Percentiles rank a stretch among this genome's conserved stretches.
These are phyloP conservation scores for Lathyrus tuberosus DNA, from an alignment of 306 rosid species.

Conservation along the genomic window DNA sequence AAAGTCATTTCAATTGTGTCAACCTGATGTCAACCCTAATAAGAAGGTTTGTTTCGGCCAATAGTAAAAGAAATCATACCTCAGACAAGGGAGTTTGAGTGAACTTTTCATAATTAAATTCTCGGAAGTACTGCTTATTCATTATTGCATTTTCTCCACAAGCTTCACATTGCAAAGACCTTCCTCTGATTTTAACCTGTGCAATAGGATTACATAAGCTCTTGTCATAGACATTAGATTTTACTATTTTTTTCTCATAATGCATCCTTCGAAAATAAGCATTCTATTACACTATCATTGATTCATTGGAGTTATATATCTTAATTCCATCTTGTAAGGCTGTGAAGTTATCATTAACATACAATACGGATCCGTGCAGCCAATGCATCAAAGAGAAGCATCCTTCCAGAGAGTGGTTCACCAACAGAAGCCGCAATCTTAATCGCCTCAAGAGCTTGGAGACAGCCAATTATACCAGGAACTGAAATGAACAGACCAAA, in stretches of 20 bases:
- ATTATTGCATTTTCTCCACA: conserved; percentile 76
- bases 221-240: neutral
- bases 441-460: conserved; percentile 96
- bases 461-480: conserved; percentile 97
- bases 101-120: conserved; percentile 87
- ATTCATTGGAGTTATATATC: neutral
- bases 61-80: conserved; percentile 53
- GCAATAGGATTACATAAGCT: conserved; percentile 31
- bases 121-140: conserved; percentile 59
- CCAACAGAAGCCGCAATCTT: conserved; percentile 87
- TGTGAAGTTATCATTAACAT: conserved; percentile 44
- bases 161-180: conserved; percentile 69
- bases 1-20: no score
- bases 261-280: neutral
- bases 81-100: conserved; percentile 73
- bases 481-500: conserved; percentile 54
- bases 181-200: conserved; percentile 96
- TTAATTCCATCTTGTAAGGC: conserved; percentile 18
- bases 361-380: conserved; percentile 78
- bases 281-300: neutral
- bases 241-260: neutral
- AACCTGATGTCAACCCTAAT: no score
- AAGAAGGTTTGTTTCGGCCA: neutral
- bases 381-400: conserved; percentile 92
- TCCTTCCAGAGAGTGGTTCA: conserved; percentile 85